Conservation (phyloP, 257 asterid species). For the Nicotiana noctiflora region DNA sequence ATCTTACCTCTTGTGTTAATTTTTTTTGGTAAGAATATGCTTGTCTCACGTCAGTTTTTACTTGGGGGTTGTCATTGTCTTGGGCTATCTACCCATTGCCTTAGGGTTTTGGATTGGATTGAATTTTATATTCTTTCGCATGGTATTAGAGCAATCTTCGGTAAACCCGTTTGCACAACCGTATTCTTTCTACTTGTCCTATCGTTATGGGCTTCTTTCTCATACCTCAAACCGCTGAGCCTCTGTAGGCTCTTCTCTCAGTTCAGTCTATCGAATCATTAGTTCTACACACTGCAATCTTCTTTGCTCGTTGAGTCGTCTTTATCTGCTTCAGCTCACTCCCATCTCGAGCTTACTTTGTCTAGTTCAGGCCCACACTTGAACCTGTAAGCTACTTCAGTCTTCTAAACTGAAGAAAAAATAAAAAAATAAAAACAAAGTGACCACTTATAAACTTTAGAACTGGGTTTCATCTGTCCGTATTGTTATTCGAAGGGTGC, state of each 20-base stretch:
- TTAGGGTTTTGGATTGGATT: not conserved
- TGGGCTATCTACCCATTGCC: not conserved
- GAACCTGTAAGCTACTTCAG: not conserved
- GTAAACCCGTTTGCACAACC: not conserved
- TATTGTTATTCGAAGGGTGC: not conserved
- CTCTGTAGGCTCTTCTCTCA: constrained; percentile 1
- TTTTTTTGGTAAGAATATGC: not conserved
- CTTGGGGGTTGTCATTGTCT: not conserved
- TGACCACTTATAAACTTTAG: not conserved
- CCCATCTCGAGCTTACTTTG: not conserved
- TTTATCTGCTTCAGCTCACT: not conserved
- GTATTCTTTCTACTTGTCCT: not conserved
- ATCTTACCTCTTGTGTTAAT: not conserved
- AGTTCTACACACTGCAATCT: not conserved
- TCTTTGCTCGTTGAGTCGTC: not conserved
- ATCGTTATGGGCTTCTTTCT: not conserved
- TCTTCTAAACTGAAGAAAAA: not conserved
- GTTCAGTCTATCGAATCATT: not conserved
- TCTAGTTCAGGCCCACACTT: not conserved
- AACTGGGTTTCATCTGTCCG: not conserved
- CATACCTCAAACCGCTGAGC: not conserved
- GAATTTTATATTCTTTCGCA: not conserved
- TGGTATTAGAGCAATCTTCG: not conserved
- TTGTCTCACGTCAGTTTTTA: not conserved
- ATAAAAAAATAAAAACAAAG: not conserved